phyloP scores from a whole-genome alignment of 78 protist species.

The Chrysochromulina parva region DNA sequence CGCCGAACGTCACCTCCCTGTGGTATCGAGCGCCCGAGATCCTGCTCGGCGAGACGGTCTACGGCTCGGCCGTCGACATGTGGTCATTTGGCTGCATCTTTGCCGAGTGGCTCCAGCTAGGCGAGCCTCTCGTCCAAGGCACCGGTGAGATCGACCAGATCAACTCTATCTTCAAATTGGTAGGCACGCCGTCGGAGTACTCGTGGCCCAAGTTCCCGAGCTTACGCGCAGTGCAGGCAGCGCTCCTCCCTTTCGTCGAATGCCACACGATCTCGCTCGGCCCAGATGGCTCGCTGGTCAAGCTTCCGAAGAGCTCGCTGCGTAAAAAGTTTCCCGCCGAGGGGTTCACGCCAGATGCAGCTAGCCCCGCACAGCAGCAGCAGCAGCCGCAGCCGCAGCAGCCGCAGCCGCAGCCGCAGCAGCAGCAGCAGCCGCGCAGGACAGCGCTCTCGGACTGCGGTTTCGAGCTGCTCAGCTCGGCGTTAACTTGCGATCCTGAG shows the following conservation, averaged over 20 bases:
- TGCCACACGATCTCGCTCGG: not conserved
- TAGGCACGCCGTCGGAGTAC: not conserved
- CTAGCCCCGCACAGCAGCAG: not conserved
- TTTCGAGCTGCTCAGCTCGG: not conserved
- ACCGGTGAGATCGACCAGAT: not conserved
- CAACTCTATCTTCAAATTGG: not conserved
- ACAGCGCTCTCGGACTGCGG: not conserved
- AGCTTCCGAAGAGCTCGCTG: not conserved
- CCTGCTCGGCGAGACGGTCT: conserved; percentile 9
- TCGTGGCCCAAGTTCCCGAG: not conserved
- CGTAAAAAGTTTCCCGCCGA: not conserved
- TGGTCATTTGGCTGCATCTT: conserved; percentile 42
- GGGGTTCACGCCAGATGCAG: not conserved
- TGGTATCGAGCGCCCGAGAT: conserved; percentile 72
- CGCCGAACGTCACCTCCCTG: conserved; percentile 30
- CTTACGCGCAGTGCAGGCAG: not conserved
- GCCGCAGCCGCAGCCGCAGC: not conserved
- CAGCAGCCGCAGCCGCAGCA: too few relatives aligned
- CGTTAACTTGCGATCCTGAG: not conserved
- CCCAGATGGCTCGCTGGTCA: not conserved
- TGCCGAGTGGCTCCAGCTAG: conserved; percentile 26
- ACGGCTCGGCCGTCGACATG: conserved; percentile 22
- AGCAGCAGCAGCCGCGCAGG: not conserved
- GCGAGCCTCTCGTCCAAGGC: conserved; percentile 27
- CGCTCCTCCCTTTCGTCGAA: not conserved